These are phyloP conservation scores for Boletus pseudopeckii DNA, from an alignment of 768 basidiomycete species.

Conservation along the genomic window DNA sequence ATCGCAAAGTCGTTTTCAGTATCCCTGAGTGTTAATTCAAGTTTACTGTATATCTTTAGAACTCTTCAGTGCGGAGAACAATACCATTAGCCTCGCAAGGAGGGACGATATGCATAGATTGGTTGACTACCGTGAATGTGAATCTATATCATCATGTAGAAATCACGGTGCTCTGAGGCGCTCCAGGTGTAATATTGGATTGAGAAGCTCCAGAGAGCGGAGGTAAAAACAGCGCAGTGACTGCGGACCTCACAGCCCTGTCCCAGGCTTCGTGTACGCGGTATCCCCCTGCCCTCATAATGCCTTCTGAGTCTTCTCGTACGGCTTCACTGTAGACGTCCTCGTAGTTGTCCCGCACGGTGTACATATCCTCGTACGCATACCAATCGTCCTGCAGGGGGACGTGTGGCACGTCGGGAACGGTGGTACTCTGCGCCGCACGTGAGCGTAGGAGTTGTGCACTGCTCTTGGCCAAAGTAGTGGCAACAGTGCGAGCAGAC, in stretches of 20 bases:
- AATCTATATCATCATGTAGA: slow-evolving; percentile 28
- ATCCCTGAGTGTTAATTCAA: slow-evolving; percentile 30
- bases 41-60: background rate
- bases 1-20: slow-evolving; percentile 54
- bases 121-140: background rate
- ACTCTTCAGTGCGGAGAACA: background rate
- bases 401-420: slow-evolving; percentile 78
- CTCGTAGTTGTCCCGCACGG: slow-evolving; percentile 55
- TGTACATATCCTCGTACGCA: slow-evolving; percentile 67
- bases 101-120: background rate
- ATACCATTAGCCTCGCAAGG: background rate
- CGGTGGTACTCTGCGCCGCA: slow-evolving; percentile 58
- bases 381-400: slow-evolving; percentile 77
- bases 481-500: slow-evolving; percentile 48
- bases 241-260: slow-evolving; percentile 68
- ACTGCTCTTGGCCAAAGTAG: slow-evolving; percentile 41
- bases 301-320: slow-evolving; percentile 68
- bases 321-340: slow-evolving; percentile 77
- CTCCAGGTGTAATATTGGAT: background rate
- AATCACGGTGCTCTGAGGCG: slow-evolving; percentile 45
- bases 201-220: slow-evolving; percentile 39
- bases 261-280: slow-evolving; percentile 82
- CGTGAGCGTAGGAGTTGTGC: slow-evolving; percentile 56
- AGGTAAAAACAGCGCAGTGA: slow-evolving; percentile 66
- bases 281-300: slow-evolving; percentile 84